phyloP scores from a whole-genome alignment of 192 early-diverging fungal species.

The Coemansia asiatica region DNA sequence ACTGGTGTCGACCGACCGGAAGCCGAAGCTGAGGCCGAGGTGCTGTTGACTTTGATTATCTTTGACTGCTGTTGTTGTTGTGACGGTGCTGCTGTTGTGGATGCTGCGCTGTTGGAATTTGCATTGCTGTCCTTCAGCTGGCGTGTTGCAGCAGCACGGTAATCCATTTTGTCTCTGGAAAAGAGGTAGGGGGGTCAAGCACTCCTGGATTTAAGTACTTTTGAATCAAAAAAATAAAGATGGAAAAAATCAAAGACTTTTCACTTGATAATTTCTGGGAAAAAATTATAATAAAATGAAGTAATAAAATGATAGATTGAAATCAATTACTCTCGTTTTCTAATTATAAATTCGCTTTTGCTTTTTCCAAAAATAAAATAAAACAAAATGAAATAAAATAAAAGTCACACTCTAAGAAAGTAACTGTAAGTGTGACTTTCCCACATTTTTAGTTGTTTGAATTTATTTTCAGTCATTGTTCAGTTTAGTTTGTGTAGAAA shows the following conservation, averaged over 20 bases:
- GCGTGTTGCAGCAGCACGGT: constrained; percentile 50
- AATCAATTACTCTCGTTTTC: too few species aligned
- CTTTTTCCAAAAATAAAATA: too few species aligned
- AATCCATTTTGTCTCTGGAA: constrained; percentile 28
- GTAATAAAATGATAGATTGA: too few species aligned
- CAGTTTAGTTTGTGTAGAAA: too few species aligned
- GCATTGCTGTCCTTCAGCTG: constrained; percentile 33
- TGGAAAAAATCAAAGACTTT: not conserved
- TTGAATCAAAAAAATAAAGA: not conserved
- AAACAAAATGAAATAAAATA: too few species aligned
- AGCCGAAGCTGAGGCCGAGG: not conserved
- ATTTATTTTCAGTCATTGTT: too few species aligned
- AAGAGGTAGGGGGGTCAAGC: not conserved
- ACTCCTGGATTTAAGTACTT: not conserved
- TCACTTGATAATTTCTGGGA: not conserved
- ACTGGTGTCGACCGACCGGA: not conserved
- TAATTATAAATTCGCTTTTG: too few species aligned
- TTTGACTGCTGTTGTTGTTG: too few species aligned
- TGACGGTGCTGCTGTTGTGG: not conserved
- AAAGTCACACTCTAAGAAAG: too few species aligned
- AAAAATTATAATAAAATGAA: not conserved
- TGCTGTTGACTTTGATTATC: constrained; percentile 6
- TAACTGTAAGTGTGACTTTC: too few species aligned
- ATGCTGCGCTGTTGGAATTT: constrained; percentile 14
- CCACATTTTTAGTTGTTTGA: too few species aligned